Percentiles rank a stretch among this genome's conserved stretches.
Evolutionary conservation across 768 basidiomycete species (phyloP).

Genomic region (Tricholoma terreum): DNA sequence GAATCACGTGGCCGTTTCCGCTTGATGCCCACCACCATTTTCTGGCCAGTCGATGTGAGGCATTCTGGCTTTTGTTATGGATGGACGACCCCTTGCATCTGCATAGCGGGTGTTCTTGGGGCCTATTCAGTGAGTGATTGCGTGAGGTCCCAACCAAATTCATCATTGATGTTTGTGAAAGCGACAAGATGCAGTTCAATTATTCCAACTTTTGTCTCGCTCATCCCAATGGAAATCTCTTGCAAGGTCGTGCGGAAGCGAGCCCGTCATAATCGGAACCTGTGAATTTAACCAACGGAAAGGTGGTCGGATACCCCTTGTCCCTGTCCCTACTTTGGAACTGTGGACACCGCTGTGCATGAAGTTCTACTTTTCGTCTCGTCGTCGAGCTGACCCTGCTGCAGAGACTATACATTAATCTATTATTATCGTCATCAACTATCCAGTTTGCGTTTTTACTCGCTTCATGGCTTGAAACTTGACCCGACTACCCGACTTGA

Average conservation of each 20-base stretch:
- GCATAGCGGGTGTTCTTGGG: constrained; percentile 51
- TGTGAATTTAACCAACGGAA: constrained; percentile 22
- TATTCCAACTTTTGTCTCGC: constrained; percentile 14
- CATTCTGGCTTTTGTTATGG: constrained; percentile 56
- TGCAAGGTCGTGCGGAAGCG: constrained; percentile 25
- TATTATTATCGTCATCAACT: constrained; percentile 54
- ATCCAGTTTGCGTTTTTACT: constrained; percentile 62
- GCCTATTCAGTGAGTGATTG: constrained; percentile 28
- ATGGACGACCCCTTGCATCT: constrained; percentile 47
- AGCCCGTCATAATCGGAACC: constrained; percentile 32
- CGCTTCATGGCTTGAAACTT: constrained; percentile 38
- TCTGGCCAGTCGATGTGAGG: constrained; percentile 56
- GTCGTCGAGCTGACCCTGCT: constrained; percentile 5
- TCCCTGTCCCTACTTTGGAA: constrained; percentile 7
- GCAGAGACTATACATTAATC: constrained; percentile 32
- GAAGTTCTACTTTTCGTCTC: not conserved
- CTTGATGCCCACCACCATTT: constrained; percentile 37
- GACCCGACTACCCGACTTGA: constrained; percentile 16
- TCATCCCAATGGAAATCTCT: constrained; percentile 26
- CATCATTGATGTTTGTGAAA: constrained; percentile 6
- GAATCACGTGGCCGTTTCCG: constrained; percentile 29
- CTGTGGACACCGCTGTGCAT: constrained; percentile 12
- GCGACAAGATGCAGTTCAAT: not conserved
- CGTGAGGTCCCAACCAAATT: constrained; percentile 10
- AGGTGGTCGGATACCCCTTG: not conserved